Evolutionary conservation across 2,329 filamentous ascomycete species (phyloP).

Genomic region (Hymenoscyphus fructigenus): DNA sequence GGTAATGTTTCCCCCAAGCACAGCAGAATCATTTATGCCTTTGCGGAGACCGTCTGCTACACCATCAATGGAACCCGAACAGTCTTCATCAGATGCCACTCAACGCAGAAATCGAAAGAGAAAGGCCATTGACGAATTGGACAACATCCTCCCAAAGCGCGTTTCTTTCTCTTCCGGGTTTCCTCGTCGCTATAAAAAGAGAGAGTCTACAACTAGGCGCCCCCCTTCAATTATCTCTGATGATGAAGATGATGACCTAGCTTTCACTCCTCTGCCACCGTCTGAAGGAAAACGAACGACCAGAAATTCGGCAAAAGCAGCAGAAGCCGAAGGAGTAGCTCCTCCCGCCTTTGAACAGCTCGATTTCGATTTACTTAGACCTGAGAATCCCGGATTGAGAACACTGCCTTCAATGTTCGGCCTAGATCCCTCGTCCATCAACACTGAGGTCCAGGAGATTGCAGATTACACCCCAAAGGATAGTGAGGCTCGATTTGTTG

Average conservation of each 20-base stretch:
- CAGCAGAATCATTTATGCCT: not conserved
- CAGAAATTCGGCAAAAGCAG: not conserved
- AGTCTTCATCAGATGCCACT: not conserved
- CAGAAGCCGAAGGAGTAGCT: constrained; percentile 11
- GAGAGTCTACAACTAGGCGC: not conserved
- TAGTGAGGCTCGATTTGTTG: constrained; percentile 10
- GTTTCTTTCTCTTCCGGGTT: constrained; percentile 15
- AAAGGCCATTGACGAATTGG: not conserved
- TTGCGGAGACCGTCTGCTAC: not conserved
- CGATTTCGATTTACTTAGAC: constrained; percentile 18
- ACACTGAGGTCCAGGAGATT: not conserved
- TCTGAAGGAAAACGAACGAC: not conserved
- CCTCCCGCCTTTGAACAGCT: constrained; percentile 26
- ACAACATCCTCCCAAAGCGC: not conserved
- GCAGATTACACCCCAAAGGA: not conserved
- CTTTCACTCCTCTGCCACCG: not conserved
- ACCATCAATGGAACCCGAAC: not conserved
- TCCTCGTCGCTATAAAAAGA: constrained; percentile 9
- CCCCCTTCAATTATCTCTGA: not conserved
- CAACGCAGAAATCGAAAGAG: not conserved
- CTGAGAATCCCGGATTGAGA: constrained; percentile 31
- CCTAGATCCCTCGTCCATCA: constrained; percentile 5
- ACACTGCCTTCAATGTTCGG: constrained; percentile 27
- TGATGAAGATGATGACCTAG: not conserved
- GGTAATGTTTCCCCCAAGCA: constrained; percentile 18